Percentiles rank a stretch among this genome's conserved stretches.
phyloP scores from a whole-genome alignment of 768 basidiomycete genomes.

The Russula griseocarnosa region DNA sequence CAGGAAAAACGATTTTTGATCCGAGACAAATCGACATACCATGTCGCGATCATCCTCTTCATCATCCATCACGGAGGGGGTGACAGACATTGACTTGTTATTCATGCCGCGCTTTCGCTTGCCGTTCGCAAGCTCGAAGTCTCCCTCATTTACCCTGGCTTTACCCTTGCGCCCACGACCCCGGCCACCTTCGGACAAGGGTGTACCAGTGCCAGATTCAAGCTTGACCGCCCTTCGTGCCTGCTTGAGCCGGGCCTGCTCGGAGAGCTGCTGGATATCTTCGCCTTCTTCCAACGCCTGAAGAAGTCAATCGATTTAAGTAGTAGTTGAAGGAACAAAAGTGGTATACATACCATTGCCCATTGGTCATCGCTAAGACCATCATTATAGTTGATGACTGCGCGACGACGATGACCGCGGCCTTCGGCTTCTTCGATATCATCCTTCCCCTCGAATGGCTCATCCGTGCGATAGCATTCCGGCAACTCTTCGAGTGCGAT shows the following conservation, averaged over 20 bases:
- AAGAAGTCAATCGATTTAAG: slow-evolving; percentile 6
- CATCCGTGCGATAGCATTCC: slow-evolving; percentile 82
- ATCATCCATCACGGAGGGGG: slow-evolving; percentile 67
- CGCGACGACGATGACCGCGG: slow-evolving; percentile 79
- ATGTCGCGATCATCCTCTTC: slow-evolving; percentile 72
- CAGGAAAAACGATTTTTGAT: not conserved
- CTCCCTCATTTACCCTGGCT: slow-evolving; percentile 47
- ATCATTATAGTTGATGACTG: slow-evolving; percentile 87
- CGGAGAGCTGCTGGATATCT: slow-evolving; percentile 69
- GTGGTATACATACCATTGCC: slow-evolving; percentile 57
- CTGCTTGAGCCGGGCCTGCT: slow-evolving; percentile 60
- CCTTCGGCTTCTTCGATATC: slow-evolving; percentile 68
- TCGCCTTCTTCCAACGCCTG: slow-evolving; percentile 79
- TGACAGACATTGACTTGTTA: slow-evolving; percentile 69
- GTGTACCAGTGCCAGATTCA: slow-evolving; percentile 59
- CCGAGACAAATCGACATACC: slow-evolving; percentile 40
- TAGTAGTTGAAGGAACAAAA: not conserved
- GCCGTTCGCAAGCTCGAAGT: slow-evolving; percentile 40
- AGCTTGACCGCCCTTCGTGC: slow-evolving; percentile 58
- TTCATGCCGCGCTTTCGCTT: slow-evolving; percentile 69
- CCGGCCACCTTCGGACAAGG: slow-evolving; percentile 55
- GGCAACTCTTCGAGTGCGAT: slow-evolving; percentile 89
- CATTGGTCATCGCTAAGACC: slow-evolving; percentile 93
- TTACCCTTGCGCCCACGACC: slow-evolving; percentile 53
- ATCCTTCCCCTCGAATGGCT: slow-evolving; percentile 65